A percentile compares a stretch with the other conserved stretches of the same genome.
phyloP scores from a whole-genome alignment of 78 protist genomes.

The Salpingoeca rosetta region DNA sequence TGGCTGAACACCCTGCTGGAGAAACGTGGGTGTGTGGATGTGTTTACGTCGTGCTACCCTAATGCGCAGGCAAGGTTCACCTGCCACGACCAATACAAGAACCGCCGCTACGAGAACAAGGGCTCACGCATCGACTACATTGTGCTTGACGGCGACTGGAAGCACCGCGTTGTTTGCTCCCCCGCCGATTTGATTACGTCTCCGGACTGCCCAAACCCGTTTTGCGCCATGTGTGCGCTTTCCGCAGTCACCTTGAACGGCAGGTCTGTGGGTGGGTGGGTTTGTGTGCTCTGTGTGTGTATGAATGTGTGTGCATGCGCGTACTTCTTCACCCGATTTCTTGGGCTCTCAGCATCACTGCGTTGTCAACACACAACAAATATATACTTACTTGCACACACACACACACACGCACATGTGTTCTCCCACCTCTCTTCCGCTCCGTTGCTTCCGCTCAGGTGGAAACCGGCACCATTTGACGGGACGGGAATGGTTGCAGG shows the following conservation, averaged over 20 bases:
- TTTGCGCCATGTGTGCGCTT: not conserved
- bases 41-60: not conserved
- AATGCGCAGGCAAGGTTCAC: not conserved
- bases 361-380: too few relatives aligned
- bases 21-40: not conserved
- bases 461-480: not conserved
- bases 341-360: not conserved
- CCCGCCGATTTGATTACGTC: not conserved
- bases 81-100: not conserved
- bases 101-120: not conserved
- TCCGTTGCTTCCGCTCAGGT: not conserved
- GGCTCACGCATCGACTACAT: not conserved
- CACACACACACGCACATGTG: not conserved
- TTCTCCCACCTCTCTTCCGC: not conserved
- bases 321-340: too few relatives aligned
- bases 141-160: not conserved
- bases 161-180: not conserved
- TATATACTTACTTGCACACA: not conserved
- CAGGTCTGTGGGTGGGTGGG: not conserved
- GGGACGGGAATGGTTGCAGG: not conserved
- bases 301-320: too few relatives aligned
- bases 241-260: not conserved
- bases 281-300: too few relatives aligned
- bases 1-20: not conserved
- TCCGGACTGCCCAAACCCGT: not conserved